phyloP scores from a whole-genome alignment of 2,329 filamentous ascomycete genomes.

The Trichoderma sp. region DNA sequence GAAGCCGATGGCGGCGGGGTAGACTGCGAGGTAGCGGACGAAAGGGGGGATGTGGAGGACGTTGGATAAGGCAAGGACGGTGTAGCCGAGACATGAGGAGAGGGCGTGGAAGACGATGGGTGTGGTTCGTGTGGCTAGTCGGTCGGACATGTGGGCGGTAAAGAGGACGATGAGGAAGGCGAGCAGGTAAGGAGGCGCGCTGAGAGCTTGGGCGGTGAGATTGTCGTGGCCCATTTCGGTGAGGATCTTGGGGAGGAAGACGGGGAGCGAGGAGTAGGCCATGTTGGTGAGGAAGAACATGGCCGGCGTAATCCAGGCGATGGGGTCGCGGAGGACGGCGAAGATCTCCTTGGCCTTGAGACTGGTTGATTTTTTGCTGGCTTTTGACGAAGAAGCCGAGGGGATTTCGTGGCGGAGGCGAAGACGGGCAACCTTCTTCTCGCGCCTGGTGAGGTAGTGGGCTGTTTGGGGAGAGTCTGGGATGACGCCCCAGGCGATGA shows the following conservation, averaged over 20 bases:
- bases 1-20: conserved; percentile 77
- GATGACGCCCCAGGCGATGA: conserved; percentile 72
- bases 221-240: conserved; percentile 72
- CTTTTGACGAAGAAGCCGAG: conserved; percentile 10
- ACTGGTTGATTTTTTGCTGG: conserved; percentile 34
- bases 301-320: conserved; percentile 67
- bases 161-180: conserved; percentile 72
- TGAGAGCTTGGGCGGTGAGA: conserved; percentile 71
- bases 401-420: conserved; percentile 60
- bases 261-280: conserved; percentile 82
- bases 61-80: conserved; percentile 62
- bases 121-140: conserved; percentile 59
- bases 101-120: conserved; percentile 71
- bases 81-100: conserved; percentile 63
- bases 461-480: conserved; percentile 74
- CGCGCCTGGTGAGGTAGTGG: conserved; percentile 60
- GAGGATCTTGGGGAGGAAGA: conserved; percentile 83
- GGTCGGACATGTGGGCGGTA: conserved; percentile 74
- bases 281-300: conserved; percentile 91
- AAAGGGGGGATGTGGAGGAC: conserved; percentile 45
- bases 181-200: conserved; percentile 77
- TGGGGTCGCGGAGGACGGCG: conserved; percentile 42
- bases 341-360: conserved; percentile 60
- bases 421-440: conserved; percentile 69
- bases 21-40: conserved; percentile 72